Evolutionary conservation across 768 basidiomycete species (phyloP).

Genomic region (Lentinula lateritia): DNA sequence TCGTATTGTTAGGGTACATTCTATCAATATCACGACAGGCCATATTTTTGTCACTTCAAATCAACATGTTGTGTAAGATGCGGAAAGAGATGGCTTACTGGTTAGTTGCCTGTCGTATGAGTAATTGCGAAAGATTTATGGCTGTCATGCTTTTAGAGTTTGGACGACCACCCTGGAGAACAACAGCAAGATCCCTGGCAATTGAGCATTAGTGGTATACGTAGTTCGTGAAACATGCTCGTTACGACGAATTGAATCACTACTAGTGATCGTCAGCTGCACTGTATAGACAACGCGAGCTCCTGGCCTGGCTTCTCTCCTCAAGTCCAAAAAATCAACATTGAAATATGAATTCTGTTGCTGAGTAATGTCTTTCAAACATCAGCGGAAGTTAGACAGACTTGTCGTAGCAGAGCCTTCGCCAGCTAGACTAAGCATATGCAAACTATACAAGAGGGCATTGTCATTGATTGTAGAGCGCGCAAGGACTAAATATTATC

Average conservation of each 20-base stretch:
- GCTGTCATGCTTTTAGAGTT: slow-evolving; percentile 19
- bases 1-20: slow-evolving; percentile 37
- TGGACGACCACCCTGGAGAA: neutral
- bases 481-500: slow-evolving; percentile 30
- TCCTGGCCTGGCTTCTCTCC: neutral
- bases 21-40: slow-evolving; percentile 15
- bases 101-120: slow-evolving; percentile 42
- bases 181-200: neutral
- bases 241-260: slow-evolving; percentile 25
- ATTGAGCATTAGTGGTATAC: neutral
- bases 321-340: too few relatives aligned
- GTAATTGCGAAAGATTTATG: slow-evolving; percentile 41
- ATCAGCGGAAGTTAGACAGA: slow-evolving; percentile 7
- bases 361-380: neutral
- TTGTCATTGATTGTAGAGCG: slow-evolving; percentile 45
- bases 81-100: slow-evolving; percentile 23
- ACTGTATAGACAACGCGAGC: slow-evolving; percentile 24
- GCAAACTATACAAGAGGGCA: slow-evolving; percentile 33
- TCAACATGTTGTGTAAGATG: too few relatives aligned
- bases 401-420: slow-evolving; percentile 24
- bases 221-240: neutral
- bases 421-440: slow-evolving; percentile 18
- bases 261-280: slow-evolving; percentile 30
- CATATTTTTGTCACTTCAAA: neutral
- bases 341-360: neutral